Evolutionary conservation across 1,139 yeast genomes (phyloP), one percentile per base, ranked within the genome.

Genomic region (Suhomyces taliae): DNA sequence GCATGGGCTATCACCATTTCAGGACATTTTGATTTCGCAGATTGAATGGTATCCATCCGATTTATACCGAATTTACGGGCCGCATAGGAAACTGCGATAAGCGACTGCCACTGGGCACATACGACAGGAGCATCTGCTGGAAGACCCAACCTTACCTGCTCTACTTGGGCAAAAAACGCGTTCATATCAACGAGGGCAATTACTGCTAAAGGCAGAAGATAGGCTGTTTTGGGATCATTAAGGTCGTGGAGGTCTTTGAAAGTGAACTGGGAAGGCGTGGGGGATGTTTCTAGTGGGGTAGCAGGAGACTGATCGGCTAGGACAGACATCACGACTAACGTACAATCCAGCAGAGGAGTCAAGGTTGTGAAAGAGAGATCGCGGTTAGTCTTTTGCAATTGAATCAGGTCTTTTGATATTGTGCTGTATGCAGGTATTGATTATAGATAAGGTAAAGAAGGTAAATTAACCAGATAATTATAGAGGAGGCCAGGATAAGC

Each of bases 131-230:
- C 91, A 2, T 82, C 81, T 1, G 72, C 72, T 1, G 82, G 67
- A 10, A 86, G 67, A 0, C 85, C 85, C 26, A 90, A 73, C 39
- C 97, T 69, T 7, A 88, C 72, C 57, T 87, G 95, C 59, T 93
- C 98, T 34, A 87, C 95, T 60, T 93, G 99, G 0, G 99, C 96
- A 66, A 88, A 93, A 65, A 91, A 93, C 11, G 98, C 97, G 67
- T 93, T 96, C 55, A 90, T 78, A 66, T 93, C 99, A 35, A 93
- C 78, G 57, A 90, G 95, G 3, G 87, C 91, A 40, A 93, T 79
- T 12, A 87, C 87, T 0, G 97, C 76, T n/a, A 93, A 67, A 2
- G 93, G 90, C 56, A 91, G 85, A 7, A 59, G 56, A 60, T 78
- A 83, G 2, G 90, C 70, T 15, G 61, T 65, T 4, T 60, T 52